Evolutionary conservation across 2,329 filamentous ascomycete species (phyloP).

Genomic region (Clonostachys sp.): DNA sequence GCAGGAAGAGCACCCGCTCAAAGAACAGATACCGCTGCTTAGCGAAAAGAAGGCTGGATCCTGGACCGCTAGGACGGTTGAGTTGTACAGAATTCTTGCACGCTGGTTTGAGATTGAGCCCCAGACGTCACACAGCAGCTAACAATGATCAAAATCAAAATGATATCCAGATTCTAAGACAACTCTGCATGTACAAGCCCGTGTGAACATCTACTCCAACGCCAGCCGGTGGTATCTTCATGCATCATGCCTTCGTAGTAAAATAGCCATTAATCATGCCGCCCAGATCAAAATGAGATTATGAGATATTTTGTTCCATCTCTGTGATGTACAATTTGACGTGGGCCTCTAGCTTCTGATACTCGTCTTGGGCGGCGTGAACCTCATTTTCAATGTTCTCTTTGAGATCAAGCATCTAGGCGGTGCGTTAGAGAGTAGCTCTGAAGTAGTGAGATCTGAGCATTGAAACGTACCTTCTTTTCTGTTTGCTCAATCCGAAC

Average conservation of each 20-base stretch:
- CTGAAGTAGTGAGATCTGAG: neutral
- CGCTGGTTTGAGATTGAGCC: constrained; percentile 57
- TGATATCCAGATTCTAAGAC: neutral
- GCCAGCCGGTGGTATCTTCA: constrained; percentile 32
- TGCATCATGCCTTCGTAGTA: neutral
- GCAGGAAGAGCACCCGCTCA: constrained; percentile 6
- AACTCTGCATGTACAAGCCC: neutral
- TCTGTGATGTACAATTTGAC: constrained; percentile 97
- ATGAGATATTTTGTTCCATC: constrained; percentile 83
- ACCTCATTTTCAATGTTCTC: constrained; percentile 97
- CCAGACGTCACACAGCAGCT: neutral
- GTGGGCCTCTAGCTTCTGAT: constrained; percentile 95
- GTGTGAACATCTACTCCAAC: constrained; percentile 19
- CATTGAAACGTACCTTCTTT: constrained; percentile 71
- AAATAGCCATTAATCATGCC: neutral
- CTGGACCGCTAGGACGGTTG: constrained; percentile 55
- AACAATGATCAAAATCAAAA: neutral
- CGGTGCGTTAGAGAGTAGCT: constrained; percentile 4
- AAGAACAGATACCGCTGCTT: constrained; percentile 56
- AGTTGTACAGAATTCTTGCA: constrained; percentile 50
- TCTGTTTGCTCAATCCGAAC: constrained; percentile 97
- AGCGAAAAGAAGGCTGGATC: constrained; percentile 48
- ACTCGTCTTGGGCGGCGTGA: constrained; percentile 85
- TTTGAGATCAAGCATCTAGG: constrained; percentile 92
- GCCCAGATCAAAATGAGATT: neutral